Conservation (phyloP, 2,329 filamentous ascomycete species). For the Sporothrix schenckii region DNA sequence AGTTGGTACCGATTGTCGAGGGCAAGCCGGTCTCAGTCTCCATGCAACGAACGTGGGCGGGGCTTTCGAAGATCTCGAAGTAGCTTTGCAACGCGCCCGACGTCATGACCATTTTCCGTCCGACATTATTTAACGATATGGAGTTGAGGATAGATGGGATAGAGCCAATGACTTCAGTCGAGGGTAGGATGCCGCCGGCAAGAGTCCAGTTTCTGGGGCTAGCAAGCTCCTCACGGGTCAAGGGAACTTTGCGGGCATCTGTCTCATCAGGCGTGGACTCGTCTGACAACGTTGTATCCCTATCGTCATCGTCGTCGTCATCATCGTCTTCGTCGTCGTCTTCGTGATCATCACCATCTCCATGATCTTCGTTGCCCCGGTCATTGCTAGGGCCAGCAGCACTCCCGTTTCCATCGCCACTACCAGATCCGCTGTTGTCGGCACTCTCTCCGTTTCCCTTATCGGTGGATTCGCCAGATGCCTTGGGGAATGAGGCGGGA, state of each 20-base stretch:
- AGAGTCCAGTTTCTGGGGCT: slow-evolving; percentile 50
- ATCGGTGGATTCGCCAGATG: neutral
- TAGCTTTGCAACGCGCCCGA: slow-evolving; percentile 83
- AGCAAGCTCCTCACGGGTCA: slow-evolving; percentile 55
- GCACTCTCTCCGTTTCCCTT: neutral
- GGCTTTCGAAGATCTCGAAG: slow-evolving; percentile 95
- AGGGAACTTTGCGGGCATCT: slow-evolving; percentile 55
- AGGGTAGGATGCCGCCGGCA: slow-evolving; percentile 78
- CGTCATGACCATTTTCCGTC: slow-evolving; percentile 82
- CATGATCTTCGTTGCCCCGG: slow-evolving; percentile 34
- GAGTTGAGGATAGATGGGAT: slow-evolving; percentile 89
- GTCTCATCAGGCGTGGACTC: slow-evolving; percentile 39
- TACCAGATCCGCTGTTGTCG: neutral
- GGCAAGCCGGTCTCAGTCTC: slow-evolving; percentile 69
- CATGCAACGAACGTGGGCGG: slow-evolving; percentile 83
- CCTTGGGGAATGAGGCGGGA: slow-evolving; percentile 34
- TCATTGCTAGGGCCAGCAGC: slow-evolving; percentile 28
- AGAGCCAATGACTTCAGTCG: slow-evolving; percentile 82
- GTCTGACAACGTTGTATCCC: slow-evolving; percentile 47
- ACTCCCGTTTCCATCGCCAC: slow-evolving; percentile 24
- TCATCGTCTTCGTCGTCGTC: slow-evolving; percentile 22
- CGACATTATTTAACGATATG: slow-evolving; percentile 86
- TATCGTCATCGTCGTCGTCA: slow-evolving; percentile 43
- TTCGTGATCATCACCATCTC: neutral
- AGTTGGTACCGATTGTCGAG: slow-evolving; percentile 74